phyloP scores from a whole-genome alignment of 2,329 filamentous ascomycete genomes.

The Botryotinia narcissicola region DNA sequence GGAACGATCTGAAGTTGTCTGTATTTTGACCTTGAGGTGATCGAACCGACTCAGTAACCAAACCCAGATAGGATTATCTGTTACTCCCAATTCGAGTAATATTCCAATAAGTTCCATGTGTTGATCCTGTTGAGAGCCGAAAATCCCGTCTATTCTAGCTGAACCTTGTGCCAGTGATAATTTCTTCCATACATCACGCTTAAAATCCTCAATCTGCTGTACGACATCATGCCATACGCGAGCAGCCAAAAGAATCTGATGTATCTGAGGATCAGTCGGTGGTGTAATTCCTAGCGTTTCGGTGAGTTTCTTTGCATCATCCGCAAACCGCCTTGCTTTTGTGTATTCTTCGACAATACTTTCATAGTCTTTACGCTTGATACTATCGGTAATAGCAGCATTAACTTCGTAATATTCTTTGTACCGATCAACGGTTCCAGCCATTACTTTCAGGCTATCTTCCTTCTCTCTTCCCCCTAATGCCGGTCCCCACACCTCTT shows the following conservation, averaged over 20 bases:
- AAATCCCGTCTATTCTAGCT: slow-evolving; percentile 25
- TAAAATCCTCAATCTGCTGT: slow-evolving; percentile 81
- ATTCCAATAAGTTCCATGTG: slow-evolving; percentile 89
- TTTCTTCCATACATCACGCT: slow-evolving; percentile 83
- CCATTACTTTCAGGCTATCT: slow-evolving; percentile 75
- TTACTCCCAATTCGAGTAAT: slow-evolving; percentile 87
- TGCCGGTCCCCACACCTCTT: slow-evolving; percentile 96
- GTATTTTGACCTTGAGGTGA: slow-evolving; percentile 82
- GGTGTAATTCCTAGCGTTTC: slow-evolving; percentile 53
- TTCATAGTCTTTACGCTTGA: slow-evolving; percentile 89
- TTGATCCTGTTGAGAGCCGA: slow-evolving; percentile 62
- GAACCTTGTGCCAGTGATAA: slow-evolving; percentile 66
- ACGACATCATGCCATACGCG: slow-evolving; percentile 96
- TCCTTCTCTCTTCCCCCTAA: slow-evolving; percentile 89
- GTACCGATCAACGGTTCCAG: slow-evolving; percentile 73
- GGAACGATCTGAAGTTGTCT: slow-evolving; percentile 75
- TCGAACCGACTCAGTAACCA: slow-evolving; percentile 92
- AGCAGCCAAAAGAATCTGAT: slow-evolving; percentile 82
- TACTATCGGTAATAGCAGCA: slow-evolving; percentile 73
- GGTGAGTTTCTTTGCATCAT: slow-evolving; percentile 71
- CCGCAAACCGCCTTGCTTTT: slow-evolving; percentile 76
- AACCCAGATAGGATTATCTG: slow-evolving; percentile 94
- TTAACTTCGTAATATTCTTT: slow-evolving; percentile 81
- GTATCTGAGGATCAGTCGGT: slow-evolving; percentile 75
- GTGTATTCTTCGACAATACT: slow-evolving; percentile 82